Percentiles rank a stretch among this genome's conserved stretches.
Evolutionary conservation across 1,284 basidiomycete species (phyloP).

Genomic region (Cryptococcus sp.): DNA sequence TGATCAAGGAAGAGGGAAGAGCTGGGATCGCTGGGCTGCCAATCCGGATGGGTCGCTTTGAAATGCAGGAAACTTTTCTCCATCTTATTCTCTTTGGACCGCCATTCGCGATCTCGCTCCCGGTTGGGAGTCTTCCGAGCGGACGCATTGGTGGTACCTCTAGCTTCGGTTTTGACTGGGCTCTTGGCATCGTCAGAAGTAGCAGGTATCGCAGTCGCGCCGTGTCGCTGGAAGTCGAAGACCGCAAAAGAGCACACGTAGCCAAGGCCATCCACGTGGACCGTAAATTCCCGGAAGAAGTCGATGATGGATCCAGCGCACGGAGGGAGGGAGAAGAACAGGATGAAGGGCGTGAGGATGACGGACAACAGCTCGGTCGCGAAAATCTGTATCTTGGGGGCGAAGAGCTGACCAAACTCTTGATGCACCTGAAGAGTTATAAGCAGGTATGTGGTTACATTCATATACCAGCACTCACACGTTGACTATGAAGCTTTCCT

Average conservation of each 20-base stretch:
- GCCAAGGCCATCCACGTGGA: slow-evolving; percentile 93
- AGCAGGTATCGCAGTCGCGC: slow-evolving; percentile 50
- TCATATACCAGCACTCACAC: slow-evolving; percentile 56
- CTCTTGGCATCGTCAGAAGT: neutral
- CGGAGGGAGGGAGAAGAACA: slow-evolving; percentile 86
- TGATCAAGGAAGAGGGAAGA: slow-evolving; percentile 81
- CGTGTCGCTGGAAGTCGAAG: slow-evolving; percentile 92
- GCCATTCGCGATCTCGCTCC: slow-evolving; percentile 8
- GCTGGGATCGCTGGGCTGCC: slow-evolving; percentile 83
- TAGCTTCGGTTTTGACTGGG: neutral
- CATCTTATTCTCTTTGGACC: slow-evolving; percentile 91
- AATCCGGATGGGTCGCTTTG: slow-evolving; percentile 91
- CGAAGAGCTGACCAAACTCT: slow-evolving; percentile 85
- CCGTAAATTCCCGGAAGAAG: slow-evolving; percentile 94
- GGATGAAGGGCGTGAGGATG: slow-evolving; percentile 86
- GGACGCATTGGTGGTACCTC: slow-evolving; percentile 2
- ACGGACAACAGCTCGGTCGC: slow-evolving; percentile 85
- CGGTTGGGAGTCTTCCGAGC: neutral
- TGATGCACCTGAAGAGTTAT: slow-evolving; percentile 67
- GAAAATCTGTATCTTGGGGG: slow-evolving; percentile 85
- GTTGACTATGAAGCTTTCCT: slow-evolving; percentile 81
- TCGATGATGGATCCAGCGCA: slow-evolving; percentile 89
- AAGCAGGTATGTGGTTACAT: neutral
- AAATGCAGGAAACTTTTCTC: slow-evolving; percentile 97
- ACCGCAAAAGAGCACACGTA: slow-evolving; percentile 98